Evolutionary conservation across 2,329 filamentous ascomycete genomes (phyloP).

Genomic region (Aquanectria penicillioides): DNA sequence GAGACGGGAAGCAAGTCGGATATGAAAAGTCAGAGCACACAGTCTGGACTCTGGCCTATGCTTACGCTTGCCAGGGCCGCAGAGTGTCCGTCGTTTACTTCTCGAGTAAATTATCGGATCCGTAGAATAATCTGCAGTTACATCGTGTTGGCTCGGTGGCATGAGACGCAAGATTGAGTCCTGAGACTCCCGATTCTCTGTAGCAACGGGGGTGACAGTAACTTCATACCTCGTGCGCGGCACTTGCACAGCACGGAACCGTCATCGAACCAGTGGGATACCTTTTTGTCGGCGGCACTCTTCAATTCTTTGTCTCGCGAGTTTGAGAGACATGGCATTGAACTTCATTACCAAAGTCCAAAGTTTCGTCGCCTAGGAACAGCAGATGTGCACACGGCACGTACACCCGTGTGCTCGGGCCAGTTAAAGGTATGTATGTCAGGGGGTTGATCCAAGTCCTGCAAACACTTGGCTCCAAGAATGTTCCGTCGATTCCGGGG

Average conservation of each 20-base stretch:
- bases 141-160: slow-evolving; percentile 1
- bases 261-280: background rate
- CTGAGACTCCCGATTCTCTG: background rate
- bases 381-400: too few relatives aligned
- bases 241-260: slow-evolving; percentile 16
- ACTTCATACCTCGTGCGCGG: slow-evolving; percentile 12
- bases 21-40: slow-evolving; percentile 23
- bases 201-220: slow-evolving; percentile 12
- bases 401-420: too few relatives aligned
- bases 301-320: too few relatives aligned
- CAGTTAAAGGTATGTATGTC: too few relatives aligned
- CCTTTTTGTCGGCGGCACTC: too few relatives aligned
- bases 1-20: slow-evolving; percentile 23
- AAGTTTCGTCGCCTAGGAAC: too few relatives aligned
- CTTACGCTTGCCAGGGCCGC: background rate
- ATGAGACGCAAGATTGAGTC: slow-evolving; percentile 14
- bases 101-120: too few relatives aligned
- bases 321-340: too few relatives aligned
- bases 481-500: too few relatives aligned
- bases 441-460: too few relatives aligned
- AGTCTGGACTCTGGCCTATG: slow-evolving; percentile 27
- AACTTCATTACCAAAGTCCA: too few relatives aligned
- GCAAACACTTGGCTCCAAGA: too few relatives aligned
- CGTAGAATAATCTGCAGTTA: slow-evolving; percentile 1
- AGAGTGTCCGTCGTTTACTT: background rate